Evolutionary conservation across 2,329 filamentous ascomycete species (phyloP), one percentile per base, ranked within the genome.

Genomic region (Bipolaris bicolor): DNA sequence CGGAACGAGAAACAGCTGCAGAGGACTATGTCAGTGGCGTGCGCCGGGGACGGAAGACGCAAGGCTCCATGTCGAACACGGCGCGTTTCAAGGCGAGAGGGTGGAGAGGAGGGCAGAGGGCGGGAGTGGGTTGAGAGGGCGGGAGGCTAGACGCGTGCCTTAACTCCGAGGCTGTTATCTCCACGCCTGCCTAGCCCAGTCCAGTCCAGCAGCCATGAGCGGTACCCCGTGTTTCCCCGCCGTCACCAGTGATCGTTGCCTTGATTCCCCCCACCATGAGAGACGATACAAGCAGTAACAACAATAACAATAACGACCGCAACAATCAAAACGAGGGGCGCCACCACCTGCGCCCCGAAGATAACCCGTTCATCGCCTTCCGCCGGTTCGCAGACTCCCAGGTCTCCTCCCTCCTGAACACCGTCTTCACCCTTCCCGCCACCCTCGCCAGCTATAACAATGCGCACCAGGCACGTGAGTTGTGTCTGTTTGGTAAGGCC

Each of bases 301-400:
- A 63, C 47, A 57, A 69, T 31, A 59, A 66, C 3, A 43, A n/a
- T 7, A 24, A 43, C 6, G 24, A 26, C n/a, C 63, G 66, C 50
- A 56, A 64, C 46, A 56, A 63, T 45, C 57, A 69, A 31, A 58
- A 67, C 29, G 18, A 63, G 6, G 60, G 61, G 36, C 63, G 63
- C 49, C 47, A 68, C 11, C 33, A 45, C 16, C 46, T 57, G 16
- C 62, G 61, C 33, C 60, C 57, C 33, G 71, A 74, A 57, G 63
- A 72, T 54, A 86, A 86, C 58, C 84, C 85, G 1, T 87, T 88
- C 72, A 80, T 86, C 54, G 78, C 81, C 29, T 87, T 88, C 75
- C 85, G 86, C 63, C 83, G 82, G 60, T 86, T 84, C 69, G 83
- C 85, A 54, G 85, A 88, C 64, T 81, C 83, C 45, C 83, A 84